phyloP scores from a whole-genome alignment of 2,329 filamentous ascomycete species.

The Colletotrichum eleusines region DNA sequence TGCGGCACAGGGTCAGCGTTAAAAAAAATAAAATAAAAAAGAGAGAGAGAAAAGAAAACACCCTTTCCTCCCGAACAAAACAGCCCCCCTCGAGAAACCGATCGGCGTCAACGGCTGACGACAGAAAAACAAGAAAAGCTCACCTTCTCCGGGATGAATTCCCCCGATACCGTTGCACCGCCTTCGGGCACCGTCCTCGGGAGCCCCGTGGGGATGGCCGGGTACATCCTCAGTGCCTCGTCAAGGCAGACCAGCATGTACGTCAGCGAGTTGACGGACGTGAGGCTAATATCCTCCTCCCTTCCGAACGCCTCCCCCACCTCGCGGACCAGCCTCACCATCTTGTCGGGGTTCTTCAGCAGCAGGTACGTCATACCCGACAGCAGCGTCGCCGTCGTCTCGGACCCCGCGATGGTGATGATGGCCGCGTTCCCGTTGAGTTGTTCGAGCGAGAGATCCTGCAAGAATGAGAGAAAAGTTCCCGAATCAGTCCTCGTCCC shows the following conservation, averaged over 20 bases:
- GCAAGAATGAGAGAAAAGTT: not conserved
- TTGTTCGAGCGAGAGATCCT: slow-evolving; percentile 32
- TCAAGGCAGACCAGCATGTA: slow-evolving; percentile 57
- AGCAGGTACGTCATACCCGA: slow-evolving; percentile 48
- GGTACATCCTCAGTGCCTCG: slow-evolving; percentile 58
- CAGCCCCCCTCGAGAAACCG: not conserved
- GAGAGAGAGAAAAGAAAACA: no score
- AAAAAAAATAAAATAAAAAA: no score
- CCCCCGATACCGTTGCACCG: slow-evolving; percentile 49
- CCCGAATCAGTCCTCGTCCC: not conserved
- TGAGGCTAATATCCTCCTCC: slow-evolving; percentile 53
- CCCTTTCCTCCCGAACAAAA: not conserved
- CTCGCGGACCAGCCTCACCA: slow-evolving; percentile 53
- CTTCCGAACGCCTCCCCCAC: slow-evolving; percentile 51
- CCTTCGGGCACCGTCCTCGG: slow-evolving; percentile 48
- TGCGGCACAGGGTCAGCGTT: no score
- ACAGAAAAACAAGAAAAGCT: slow-evolving; percentile 42
- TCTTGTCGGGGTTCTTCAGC: slow-evolving; percentile 47
- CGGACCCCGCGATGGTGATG: slow-evolving; percentile 49
- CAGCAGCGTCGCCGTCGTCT: slow-evolving; percentile 52
- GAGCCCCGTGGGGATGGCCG: slow-evolving; percentile 46
- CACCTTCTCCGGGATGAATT: slow-evolving; percentile 51
- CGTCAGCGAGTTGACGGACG: slow-evolving; percentile 47
- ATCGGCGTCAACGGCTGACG: not conserved
- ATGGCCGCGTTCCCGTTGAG: slow-evolving; percentile 41